Evolutionary conservation across 2,329 filamentous ascomycete genomes (phyloP), one percentile per base, ranked within the genome.

Genomic region (Cercospora zeina): DNA sequence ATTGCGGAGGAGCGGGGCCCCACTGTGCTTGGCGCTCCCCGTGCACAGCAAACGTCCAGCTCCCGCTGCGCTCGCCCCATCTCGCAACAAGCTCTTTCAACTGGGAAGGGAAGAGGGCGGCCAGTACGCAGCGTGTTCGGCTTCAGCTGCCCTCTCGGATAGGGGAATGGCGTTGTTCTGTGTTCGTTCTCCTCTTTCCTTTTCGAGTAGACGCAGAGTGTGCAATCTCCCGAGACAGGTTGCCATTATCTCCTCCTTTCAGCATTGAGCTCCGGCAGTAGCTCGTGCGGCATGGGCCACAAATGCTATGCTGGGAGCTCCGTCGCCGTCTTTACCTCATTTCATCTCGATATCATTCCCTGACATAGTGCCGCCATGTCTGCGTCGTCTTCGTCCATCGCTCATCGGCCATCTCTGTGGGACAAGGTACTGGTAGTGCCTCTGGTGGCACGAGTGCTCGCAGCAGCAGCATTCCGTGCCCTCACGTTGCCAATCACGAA

Each of bases 401-500:
- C 24, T 27, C 24, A 27, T 27, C 24, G 24, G 39, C 59, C 11
- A 55, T 53, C 51, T 19, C 51, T 54, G 13, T 9, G 16, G 8
- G 65, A 68, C 42, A 67, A 67, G 50, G 54, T 68, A 7, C 31
- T 60, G 1, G 14, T 66, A 10, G 31, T 69, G 4, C 66, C 63
- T 21, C 62, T 66, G 11, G 27, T 65, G 7, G 56, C 36, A n/a
- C 57, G 59, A 73, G 74, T 76, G 21, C 65, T 75, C 45, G 67
- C 47, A 33, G 58, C 75, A 9, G 73, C 73, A n/a, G 68, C 74
- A 4, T 66, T 65, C 31, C 74, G 75, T 8, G 62, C 74, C 34
- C 58, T 75, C 58, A 72, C 69, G 0, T 74, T 74, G 0, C 77
- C 62, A 6, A 73, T 78, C 69, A 59, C 70, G 71, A 57, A 74